Conservation (phyloP, 2,329 filamentous ascomycete genomes). For the Colletotrichum sp. region DNA sequence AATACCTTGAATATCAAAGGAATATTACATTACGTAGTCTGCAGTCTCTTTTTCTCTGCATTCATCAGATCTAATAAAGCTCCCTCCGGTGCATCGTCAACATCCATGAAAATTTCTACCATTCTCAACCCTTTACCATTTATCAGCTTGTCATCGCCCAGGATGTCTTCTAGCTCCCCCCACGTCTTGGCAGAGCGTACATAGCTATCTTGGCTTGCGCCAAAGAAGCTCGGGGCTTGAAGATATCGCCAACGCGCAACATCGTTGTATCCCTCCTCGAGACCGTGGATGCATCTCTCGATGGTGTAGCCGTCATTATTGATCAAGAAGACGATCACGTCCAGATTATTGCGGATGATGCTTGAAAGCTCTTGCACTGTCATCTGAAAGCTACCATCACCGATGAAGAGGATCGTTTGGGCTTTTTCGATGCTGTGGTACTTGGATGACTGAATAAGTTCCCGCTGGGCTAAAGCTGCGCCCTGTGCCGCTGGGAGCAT, state of each 20-base stretch:
- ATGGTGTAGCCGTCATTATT: slow-evolving; percentile 67
- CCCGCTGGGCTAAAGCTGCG: slow-evolving; percentile 57
- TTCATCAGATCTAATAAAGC: background rate
- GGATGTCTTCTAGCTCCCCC: slow-evolving; percentile 46
- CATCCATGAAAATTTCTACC: slow-evolving; percentile 35
- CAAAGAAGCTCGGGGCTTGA: slow-evolving; percentile 53
- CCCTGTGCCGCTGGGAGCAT: slow-evolving; percentile 64
- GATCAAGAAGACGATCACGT: slow-evolving; percentile 55
- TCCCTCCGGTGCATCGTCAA: background rate
- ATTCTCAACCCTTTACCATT: slow-evolving; percentile 32
- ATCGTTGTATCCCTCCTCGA: slow-evolving; percentile 60
- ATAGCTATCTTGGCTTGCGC: slow-evolving; percentile 36
- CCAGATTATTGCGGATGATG: slow-evolving; percentile 60
- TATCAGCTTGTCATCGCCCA: slow-evolving; percentile 23
- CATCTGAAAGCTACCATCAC: slow-evolving; percentile 70
- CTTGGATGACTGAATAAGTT: slow-evolving; percentile 38
- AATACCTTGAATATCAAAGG: background rate
- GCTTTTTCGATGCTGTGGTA: slow-evolving; percentile 41
- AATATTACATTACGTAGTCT: rapidly evolving
- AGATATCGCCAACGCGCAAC: slow-evolving; percentile 57
- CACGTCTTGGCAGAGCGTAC: slow-evolving; percentile 43
- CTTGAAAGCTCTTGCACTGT: slow-evolving; percentile 71
- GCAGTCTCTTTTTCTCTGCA: background rate
- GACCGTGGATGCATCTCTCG: slow-evolving; percentile 62
- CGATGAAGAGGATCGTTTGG: slow-evolving; percentile 61